Evolutionary conservation across 768 basidiomycete species (phyloP).

Genomic region (Lactifluus piperatus): DNA sequence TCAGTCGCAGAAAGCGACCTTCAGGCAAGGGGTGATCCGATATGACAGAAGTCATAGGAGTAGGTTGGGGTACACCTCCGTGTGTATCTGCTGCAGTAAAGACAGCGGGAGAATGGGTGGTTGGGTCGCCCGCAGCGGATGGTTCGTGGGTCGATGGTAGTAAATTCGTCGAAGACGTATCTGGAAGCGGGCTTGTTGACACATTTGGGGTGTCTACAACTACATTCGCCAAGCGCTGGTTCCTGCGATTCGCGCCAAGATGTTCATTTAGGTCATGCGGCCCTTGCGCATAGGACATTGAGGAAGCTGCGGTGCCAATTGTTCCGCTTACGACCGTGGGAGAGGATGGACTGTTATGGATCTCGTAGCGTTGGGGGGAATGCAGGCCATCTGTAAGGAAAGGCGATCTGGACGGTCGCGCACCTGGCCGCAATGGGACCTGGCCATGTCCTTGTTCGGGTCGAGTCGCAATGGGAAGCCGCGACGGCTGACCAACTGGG

Average conservation of each 20-base stretch:
- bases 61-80: background rate
- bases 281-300: background rate
- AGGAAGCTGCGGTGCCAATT: background rate
- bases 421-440: background rate
- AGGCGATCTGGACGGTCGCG: background rate
- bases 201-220: background rate
- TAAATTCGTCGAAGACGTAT: background rate
- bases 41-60: background rate
- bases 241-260: background rate
- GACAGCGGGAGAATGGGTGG: background rate
- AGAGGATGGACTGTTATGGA: background rate
- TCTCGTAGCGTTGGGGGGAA: too few species aligned
- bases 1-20: background rate
- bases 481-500: background rate
- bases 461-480: background rate
- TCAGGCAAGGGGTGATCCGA: background rate
- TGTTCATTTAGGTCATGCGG: background rate
- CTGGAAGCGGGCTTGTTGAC: background rate
- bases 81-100: background rate
- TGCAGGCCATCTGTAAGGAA: background rate
- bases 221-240: background rate
- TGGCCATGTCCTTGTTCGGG: slow-evolving; percentile 7
- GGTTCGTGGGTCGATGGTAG: background rate
- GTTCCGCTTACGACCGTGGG: background rate
- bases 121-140: background rate